Evolutionary conservation across 768 basidiomycete genomes (phyloP), one percentile per base, ranked within the genome.

Genomic region (Hygrophorus pudorinus): DNA sequence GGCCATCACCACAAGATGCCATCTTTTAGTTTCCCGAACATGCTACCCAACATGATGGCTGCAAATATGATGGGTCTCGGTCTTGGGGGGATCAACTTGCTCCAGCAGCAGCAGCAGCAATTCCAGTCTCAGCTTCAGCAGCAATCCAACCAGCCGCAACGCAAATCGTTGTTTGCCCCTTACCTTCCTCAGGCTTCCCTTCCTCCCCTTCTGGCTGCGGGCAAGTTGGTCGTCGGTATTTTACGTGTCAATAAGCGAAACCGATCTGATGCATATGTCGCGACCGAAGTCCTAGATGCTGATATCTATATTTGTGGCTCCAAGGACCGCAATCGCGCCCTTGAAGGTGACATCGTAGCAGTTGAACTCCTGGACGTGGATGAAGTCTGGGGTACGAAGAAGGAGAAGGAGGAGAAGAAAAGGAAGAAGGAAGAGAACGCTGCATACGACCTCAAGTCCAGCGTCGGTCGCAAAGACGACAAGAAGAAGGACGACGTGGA

Each of bases 401-500:
- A 99, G 67, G 96, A 99, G 69, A 99, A 99, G 68, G 96, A 98
- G 63, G 96, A 98, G 71, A 99, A 99, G 82, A 98, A 99, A 71
- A 76, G 94, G 58, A 98, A 98, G 70, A 99, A 99, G 76, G 96
- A 98, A 67, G 96, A 98, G 67, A 96, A 93, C 59, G 83, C 91
- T 21, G 89, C 92, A 0, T 97, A 92, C 61, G 94, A 98, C 56
- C 59, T 83, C 44, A 88, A 82, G 61, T 72, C 79, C 5, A 71
- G 66, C 34, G 75, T 70, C 29, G 84, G 81, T 47, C 78, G 88
- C 54, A 92, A 89, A 66, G 89, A 92, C 56, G 94, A 98, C 70
- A 99, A 99, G 80, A 98, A 98, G 76, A 97, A 97, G 69, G 96
- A 99, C 56, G 96, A 98, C 56, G 94, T 99, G 24, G 96, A 99